These are phyloP conservation scores for Sporisorium graminicola DNA, from an alignment of 1,284 basidiomycete genomes.

Conservation along the genomic window DNA sequence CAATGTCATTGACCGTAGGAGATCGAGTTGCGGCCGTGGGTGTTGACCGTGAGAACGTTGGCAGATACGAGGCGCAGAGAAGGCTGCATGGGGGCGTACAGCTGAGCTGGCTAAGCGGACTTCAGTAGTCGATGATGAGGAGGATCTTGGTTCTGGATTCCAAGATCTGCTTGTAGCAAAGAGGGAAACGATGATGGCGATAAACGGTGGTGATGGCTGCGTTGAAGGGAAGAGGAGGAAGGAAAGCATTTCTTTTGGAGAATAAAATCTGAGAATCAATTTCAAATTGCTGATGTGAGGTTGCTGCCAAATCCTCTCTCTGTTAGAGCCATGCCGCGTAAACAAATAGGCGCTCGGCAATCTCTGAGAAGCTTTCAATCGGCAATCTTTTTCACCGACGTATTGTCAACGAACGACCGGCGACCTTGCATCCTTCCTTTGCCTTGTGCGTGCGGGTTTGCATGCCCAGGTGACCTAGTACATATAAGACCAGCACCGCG, in stretches of 20 bases:
- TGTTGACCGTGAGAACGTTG: constrained; percentile 27
- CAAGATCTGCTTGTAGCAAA: constrained; percentile 8
- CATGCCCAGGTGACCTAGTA: background rate
- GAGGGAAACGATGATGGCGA: background rate
- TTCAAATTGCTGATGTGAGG: constrained; percentile 3
- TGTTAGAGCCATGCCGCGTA: background rate
- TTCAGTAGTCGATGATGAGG: constrained; percentile 16
- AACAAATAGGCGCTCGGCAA: constrained; percentile 3
- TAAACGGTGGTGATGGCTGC: background rate
- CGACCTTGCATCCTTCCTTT: constrained; percentile 18
- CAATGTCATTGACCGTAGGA: constrained; percentile 39
- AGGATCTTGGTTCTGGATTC: constrained; percentile 6
- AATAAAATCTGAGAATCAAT: background rate
- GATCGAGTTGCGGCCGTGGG: constrained; percentile 24
- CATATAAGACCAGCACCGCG: background rate
- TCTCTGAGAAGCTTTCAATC: constrained; percentile 1
- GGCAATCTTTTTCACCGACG: constrained; percentile 29
- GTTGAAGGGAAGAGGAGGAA: background rate
- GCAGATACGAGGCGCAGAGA: constrained; percentile 16
- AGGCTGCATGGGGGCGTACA: constrained; percentile 31
- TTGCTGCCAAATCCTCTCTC: background rate
- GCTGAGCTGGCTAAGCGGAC: constrained; percentile 18
- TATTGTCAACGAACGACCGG: constrained; percentile 17
- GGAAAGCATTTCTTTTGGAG: background rate
- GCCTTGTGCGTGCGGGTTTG: background rate